Percentiles rank a stretch among this genome's conserved stretches.
Conservation (phyloP, 805 yeast genomes). For the Zygotorulaspora chibaensis region DNA sequence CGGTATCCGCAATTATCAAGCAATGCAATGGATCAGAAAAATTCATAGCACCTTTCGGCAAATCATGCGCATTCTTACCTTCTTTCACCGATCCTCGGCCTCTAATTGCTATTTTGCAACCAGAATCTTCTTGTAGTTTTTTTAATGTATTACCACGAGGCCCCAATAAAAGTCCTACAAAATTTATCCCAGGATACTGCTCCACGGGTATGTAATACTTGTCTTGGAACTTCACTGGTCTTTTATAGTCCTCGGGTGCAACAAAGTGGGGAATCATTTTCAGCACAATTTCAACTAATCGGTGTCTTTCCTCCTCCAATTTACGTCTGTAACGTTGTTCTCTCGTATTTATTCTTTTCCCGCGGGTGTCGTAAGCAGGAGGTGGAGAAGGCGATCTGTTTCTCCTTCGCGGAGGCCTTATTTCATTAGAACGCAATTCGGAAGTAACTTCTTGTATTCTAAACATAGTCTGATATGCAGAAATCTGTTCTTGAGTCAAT, state of each 20-base stretch:
- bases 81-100: conserved; percentile 96
- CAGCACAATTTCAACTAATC: conserved; percentile 69
- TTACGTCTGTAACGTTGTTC: conserved; percentile 58
- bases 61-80: conserved; percentile 58
- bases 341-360: conserved; percentile 82
- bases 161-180: conserved; percentile 85
- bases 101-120: conserved; percentile 85
- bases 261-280: conserved; percentile 67
- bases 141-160: conserved; percentile 93
- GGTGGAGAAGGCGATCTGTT: conserved; percentile 83
- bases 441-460: conserved; percentile 78
- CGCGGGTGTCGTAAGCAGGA: conserved; percentile 79
- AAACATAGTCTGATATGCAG: conserved; percentile 62
- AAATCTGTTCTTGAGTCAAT: conserved; percentile 73
- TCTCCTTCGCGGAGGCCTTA: conserved; percentile 46
- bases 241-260: conserved; percentile 74
- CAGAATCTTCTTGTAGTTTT: conserved; percentile 74
- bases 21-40: conserved; percentile 86
- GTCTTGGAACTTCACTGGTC: conserved; percentile 69
- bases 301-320: conserved; percentile 75
- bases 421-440: conserved; percentile 47
- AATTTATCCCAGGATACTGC: conserved; percentile 87
- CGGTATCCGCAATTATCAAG: conserved; percentile 75
- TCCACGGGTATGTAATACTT: conserved; percentile 80
- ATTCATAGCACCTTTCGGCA: conserved; percentile 47